Conservation (phyloP, 129 eudicot species). For the Chrysanthemum lavandulifolium region DNA sequence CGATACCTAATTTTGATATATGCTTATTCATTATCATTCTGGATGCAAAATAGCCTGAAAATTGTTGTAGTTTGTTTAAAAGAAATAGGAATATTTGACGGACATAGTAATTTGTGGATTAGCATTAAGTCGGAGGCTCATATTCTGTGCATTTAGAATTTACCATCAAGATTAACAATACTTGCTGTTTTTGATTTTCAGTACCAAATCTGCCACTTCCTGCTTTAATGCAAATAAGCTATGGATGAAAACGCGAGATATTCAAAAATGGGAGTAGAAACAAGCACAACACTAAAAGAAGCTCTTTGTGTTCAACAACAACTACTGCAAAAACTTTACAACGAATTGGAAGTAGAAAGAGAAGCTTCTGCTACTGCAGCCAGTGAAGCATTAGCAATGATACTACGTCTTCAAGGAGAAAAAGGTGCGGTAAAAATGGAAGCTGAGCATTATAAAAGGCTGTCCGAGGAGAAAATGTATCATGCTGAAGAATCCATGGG, state of each 20-base stretch:
- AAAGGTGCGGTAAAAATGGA: constrained; percentile 85
- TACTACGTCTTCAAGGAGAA: constrained; percentile 92
- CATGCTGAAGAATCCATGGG: constrained; percentile 80
- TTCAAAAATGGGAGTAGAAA: constrained; percentile 31
- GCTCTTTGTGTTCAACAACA: constrained; percentile 75
- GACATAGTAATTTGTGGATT: constrained; percentile 2
- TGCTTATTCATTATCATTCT: not conserved
- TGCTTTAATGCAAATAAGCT: constrained; percentile 17
- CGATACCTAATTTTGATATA: not conserved
- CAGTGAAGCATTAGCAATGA: constrained; percentile 82
- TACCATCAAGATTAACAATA: not conserved
- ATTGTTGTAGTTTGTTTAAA: constrained; percentile 1
- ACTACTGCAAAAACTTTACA: constrained; percentile 81
- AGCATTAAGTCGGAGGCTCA: not conserved
- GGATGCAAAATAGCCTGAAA: not conserved
- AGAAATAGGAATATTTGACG: constrained; percentile 9
- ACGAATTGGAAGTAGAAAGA: constrained; percentile 84
- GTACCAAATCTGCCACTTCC: constrained; percentile 1
- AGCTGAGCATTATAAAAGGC: constrained; percentile 82
- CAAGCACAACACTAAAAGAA: constrained; percentile 42
- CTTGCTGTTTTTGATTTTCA: constrained; percentile 17
- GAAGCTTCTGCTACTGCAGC: constrained; percentile 87
- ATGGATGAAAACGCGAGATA: constrained; percentile 35
- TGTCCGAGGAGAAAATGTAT: constrained; percentile 79
- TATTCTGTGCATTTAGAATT: not conserved